phyloP scores from a whole-genome alignment of 164 flowering plant genomes.

The Aristolochia fimbriata region DNA sequence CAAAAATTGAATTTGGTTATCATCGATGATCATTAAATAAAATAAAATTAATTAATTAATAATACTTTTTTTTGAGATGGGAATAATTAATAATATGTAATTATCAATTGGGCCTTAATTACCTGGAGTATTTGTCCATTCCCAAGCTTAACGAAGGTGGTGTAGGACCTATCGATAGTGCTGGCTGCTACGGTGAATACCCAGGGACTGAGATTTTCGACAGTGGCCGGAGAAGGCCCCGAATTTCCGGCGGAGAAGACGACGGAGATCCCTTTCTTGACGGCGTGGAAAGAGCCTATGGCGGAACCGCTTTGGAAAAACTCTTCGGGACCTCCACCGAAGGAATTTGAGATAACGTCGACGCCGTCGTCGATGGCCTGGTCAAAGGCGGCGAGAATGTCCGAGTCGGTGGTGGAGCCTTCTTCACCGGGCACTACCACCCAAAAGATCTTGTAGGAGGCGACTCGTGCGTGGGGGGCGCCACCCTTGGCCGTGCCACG shows the following conservation, averaged over 20 bases:
- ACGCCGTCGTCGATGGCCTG: slow-evolving; percentile 51
- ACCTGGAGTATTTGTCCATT: slow-evolving; percentile 25
- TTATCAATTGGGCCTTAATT: too few species aligned
- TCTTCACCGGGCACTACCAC: slow-evolving; percentile 21
- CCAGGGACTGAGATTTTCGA: slow-evolving; percentile 58
- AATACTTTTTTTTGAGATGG: too few species aligned
- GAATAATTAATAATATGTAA: too few species aligned
- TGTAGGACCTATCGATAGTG: slow-evolving; percentile 47
- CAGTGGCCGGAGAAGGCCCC: slow-evolving; percentile 33
- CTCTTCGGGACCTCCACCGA: slow-evolving; percentile 26
- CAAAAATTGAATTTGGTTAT: not conserved
- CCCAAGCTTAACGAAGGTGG: slow-evolving; percentile 29
- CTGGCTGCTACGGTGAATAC: slow-evolving; percentile 60
- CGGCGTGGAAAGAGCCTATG: slow-evolving; percentile 67
- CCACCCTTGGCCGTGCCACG: slow-evolving; percentile 69
- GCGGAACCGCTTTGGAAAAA: slow-evolving; percentile 33
- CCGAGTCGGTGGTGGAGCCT: slow-evolving; percentile 30
- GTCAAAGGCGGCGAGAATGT: slow-evolving; percentile 46
- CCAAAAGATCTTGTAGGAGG: slow-evolving; percentile 44
- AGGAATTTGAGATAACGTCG: slow-evolving; percentile 35
- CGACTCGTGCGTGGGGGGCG: slow-evolving; percentile 52
- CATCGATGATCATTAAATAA: not conserved
- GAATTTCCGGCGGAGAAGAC: slow-evolving; percentile 54
- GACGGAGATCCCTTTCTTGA: slow-evolving; percentile 39
- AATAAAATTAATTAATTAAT: too few species aligned